Conservation (phyloP, 1,284 basidiomycete genomes). For the Melampsora larici-populina region DNA sequence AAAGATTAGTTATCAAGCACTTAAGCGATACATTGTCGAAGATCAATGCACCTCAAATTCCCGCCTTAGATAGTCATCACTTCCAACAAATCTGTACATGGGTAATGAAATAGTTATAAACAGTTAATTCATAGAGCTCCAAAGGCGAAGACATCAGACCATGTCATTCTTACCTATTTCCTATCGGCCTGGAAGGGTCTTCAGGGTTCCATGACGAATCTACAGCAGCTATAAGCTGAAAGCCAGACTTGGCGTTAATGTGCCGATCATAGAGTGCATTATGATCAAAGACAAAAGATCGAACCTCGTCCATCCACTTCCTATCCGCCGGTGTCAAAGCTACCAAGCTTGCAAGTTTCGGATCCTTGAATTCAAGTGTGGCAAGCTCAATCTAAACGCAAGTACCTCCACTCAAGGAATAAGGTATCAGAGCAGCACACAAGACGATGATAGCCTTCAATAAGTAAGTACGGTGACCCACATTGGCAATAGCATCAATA, state of each 20-base stretch:
- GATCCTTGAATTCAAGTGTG: constrained; percentile 76
- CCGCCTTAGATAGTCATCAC: constrained; percentile 59
- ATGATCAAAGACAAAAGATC: not conserved
- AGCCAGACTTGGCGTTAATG: not conserved
- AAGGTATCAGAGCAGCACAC: not conserved
- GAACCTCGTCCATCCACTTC: constrained; percentile 81
- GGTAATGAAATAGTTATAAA: constrained; percentile 19
- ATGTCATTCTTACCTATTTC: constrained; percentile 63
- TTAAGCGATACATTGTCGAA: not conserved
- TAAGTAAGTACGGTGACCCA: constrained; percentile 55
- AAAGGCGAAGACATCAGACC: not conserved
- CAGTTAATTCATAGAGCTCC: not conserved
- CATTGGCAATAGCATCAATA: constrained; percentile 84
- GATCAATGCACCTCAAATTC: constrained; percentile 69
- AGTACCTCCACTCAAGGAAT: not conserved
- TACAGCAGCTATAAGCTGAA: constrained; percentile 66
- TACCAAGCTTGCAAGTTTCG: constrained; percentile 70
- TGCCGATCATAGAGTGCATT: not conserved
- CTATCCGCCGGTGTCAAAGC: constrained; percentile 85
- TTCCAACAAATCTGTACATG: constrained; percentile 30
- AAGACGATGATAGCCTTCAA: not conserved
- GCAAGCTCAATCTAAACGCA: constrained; percentile 70
- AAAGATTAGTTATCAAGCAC: constrained; percentile 5
- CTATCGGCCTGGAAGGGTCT: constrained; percentile 61
- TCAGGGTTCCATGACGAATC: constrained; percentile 71